phyloP scores from a whole-genome alignment of 768 basidiomycete species.

The Russula earlei region DNA sequence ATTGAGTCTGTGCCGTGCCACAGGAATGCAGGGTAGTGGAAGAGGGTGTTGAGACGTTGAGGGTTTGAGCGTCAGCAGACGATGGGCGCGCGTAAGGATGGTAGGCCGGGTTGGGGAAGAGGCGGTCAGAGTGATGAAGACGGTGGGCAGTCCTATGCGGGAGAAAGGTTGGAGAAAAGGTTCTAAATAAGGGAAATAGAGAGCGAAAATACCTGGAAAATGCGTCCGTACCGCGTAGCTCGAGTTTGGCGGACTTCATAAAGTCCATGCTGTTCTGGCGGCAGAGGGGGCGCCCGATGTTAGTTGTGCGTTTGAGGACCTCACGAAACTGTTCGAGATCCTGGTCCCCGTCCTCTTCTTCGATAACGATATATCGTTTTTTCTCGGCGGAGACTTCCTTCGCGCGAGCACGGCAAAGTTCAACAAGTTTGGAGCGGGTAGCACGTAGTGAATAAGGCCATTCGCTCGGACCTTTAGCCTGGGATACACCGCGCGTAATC shows the following conservation, averaged over 20 bases:
- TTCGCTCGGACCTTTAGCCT: slow-evolving; percentile 65
- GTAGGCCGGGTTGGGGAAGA: slow-evolving; percentile 54
- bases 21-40: slow-evolving; percentile 19
- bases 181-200: not conserved
- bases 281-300: slow-evolving; percentile 52
- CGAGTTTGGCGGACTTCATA: slow-evolving; percentile 42
- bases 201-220: slow-evolving; percentile 46
- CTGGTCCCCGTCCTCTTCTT: slow-evolving; percentile 38
- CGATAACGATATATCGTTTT: slow-evolving; percentile 33
- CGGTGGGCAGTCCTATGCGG: slow-evolving; percentile 15
- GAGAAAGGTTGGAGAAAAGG: not conserved
- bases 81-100: slow-evolving; percentile 40
- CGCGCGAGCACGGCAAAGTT: slow-evolving; percentile 59
- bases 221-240: slow-evolving; percentile 41
- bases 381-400: slow-evolving; percentile 34
- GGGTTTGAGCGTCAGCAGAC: slow-evolving; percentile 41
- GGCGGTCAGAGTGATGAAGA: slow-evolving; percentile 29
- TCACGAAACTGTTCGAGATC: slow-evolving; percentile 24
- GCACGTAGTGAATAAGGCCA: slow-evolving; percentile 81
- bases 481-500: slow-evolving; percentile 66
- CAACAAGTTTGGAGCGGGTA: slow-evolving; percentile 74
- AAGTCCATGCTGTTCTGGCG: slow-evolving; percentile 87
- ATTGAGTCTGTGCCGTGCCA: slow-evolving; percentile 4
- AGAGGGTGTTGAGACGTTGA: slow-evolving; percentile 25
- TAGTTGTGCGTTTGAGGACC: slow-evolving; percentile 39